Conservation (phyloP, 805 yeast species). For the Candida koratica region DNA sequence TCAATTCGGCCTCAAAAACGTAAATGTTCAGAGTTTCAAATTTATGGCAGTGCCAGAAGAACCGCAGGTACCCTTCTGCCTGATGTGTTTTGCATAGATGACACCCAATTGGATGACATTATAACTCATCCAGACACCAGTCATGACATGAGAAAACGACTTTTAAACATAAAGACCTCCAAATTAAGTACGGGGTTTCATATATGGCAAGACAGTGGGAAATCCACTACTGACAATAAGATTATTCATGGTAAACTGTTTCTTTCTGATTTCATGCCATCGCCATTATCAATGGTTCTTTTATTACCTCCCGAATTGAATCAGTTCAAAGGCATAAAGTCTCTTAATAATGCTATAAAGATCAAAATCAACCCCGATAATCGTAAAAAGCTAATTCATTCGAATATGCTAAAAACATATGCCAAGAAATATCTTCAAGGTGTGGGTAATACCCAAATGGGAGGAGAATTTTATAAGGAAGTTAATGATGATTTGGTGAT, state of each 20-base stretch:
- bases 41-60: constrained; percentile 14
- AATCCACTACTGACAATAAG: constrained; percentile 25
- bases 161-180: constrained; percentile 6
- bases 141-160: background rate
- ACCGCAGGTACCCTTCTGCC: constrained; percentile 14
- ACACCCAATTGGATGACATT: constrained; percentile 18
- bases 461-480: constrained; percentile 1
- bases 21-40: constrained; percentile 19
- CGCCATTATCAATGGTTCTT: constrained; percentile 31
- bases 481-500: constrained; percentile 9
- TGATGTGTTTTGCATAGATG: constrained; percentile 23
- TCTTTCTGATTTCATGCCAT: constrained; percentile 39
- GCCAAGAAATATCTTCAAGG: constrained; percentile 2
- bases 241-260: constrained; percentile 36
- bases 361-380: constrained; percentile 19
- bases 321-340: constrained; percentile 9
- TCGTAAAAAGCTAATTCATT: constrained; percentile 6
- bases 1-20: constrained; percentile 15
- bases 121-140: constrained; percentile 5
- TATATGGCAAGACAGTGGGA: constrained; percentile 30
- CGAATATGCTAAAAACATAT: constrained; percentile 4
- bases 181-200: constrained; percentile 35
- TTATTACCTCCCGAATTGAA: constrained; percentile 22
- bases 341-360: constrained; percentile 11
- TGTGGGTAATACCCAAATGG: constrained; percentile 2